Percentiles rank a stretch among this genome's conserved stretches.
Conservation (phyloP, 2,329 filamentous ascomycete species). For the Fusarium sp. region DNA sequence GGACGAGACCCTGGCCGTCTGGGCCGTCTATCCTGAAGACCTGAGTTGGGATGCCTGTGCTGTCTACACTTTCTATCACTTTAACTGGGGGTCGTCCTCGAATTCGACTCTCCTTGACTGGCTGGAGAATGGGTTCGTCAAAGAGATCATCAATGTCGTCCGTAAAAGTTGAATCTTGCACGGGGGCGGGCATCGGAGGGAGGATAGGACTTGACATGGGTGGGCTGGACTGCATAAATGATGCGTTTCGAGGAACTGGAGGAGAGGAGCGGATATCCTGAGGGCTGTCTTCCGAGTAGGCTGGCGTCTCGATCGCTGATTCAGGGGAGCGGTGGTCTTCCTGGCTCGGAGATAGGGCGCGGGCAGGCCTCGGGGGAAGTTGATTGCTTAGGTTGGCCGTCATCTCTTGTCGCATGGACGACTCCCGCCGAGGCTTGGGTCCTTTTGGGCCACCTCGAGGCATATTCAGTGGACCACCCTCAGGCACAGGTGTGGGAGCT, state of each 20-base stretch:
- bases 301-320: slow-evolving; percentile 60
- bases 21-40: slow-evolving; percentile 53
- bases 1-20: slow-evolving; percentile 48
- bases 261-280: slow-evolving; percentile 89
- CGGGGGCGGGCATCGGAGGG: slow-evolving; percentile 67
- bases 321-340: slow-evolving; percentile 64
- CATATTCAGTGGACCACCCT: slow-evolving; percentile 45
- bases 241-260: slow-evolving; percentile 72
- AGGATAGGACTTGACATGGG: slow-evolving; percentile 82
- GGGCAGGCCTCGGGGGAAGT: slow-evolving; percentile 50
- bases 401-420: slow-evolving; percentile 62
- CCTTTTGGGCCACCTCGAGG: slow-evolving; percentile 46
- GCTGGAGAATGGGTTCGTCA: slow-evolving; percentile 64
- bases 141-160: slow-evolving; percentile 76
- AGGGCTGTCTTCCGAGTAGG: slow-evolving; percentile 70
- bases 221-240: slow-evolving; percentile 65
- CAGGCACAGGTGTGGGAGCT: slow-evolving; percentile 78
- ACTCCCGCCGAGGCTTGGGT: slow-evolving; percentile 64
- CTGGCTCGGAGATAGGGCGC: slow-evolving; percentile 54
- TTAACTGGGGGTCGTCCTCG: slow-evolving; percentile 30
- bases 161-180: slow-evolving; percentile 84
- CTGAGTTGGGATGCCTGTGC: slow-evolving; percentile 52
- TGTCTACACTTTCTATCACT: slow-evolving; percentile 47
- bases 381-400: slow-evolving; percentile 57
- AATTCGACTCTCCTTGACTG: slow-evolving; percentile 48